Conservation (phyloP, 257 asterid genomes). For the Solanum arcanum region DNA sequence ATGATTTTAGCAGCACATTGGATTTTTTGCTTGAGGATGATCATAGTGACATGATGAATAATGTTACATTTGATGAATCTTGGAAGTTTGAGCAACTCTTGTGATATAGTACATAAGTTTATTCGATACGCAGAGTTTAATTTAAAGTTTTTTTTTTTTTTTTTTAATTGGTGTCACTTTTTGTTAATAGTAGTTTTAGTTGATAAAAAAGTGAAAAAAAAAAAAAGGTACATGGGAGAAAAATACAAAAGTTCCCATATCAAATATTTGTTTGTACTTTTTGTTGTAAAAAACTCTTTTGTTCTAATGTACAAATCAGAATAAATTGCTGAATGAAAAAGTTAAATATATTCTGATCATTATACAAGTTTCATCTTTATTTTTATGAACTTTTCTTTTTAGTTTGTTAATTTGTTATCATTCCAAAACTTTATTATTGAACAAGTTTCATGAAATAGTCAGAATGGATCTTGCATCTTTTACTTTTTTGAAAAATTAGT, state of each 20-base stretch:
- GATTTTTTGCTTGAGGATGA: constrained; percentile 29
- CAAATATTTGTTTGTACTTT: not conserved
- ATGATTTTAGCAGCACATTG: constrained; percentile 39
- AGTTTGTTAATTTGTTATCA: not conserved
- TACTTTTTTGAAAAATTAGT: not conserved
- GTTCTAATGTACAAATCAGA: not conserved
- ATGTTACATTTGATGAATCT: constrained; percentile 6
- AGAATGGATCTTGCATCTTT: not conserved
- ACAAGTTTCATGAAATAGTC: not conserved
- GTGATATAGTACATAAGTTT: not conserved
- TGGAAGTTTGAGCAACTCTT: constrained; percentile 13
- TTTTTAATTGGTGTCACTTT: not conserved
- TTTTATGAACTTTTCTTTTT: not conserved
- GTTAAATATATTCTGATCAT: not conserved
- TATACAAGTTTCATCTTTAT: not conserved
- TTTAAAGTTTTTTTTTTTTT: not conserved
- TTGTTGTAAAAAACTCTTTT: not conserved
- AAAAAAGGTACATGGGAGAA: not conserved
- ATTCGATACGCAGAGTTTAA: not conserved
- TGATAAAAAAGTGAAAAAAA: not conserved
- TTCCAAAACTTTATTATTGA: not conserved
- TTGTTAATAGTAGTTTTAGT: not conserved
- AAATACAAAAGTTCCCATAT: not conserved
- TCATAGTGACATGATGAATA: constrained; percentile 1
- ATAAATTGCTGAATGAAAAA: not conserved